phyloP scores from a whole-genome alignment of 2,329 filamentous ascomycete species.

The Purpureocillium takamizusanense region DNA sequence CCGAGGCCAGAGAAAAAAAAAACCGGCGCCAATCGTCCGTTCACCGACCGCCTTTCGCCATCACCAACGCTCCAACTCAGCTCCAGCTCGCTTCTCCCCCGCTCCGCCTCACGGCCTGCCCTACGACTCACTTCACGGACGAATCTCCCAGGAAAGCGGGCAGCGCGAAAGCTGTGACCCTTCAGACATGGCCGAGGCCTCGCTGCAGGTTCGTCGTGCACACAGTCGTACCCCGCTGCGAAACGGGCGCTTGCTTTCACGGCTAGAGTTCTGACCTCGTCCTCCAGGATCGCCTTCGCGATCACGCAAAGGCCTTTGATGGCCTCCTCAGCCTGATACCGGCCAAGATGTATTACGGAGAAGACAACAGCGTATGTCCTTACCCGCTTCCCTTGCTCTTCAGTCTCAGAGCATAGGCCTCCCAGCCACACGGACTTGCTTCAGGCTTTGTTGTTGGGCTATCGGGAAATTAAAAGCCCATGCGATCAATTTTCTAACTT shows the following conservation, averaged over 20 bases:
- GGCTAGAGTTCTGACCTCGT: slow-evolving; percentile 6
- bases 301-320: slow-evolving; percentile 68
- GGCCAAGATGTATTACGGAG: slow-evolving; percentile 82
- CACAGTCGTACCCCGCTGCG: slow-evolving; percentile 17
- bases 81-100: neutral
- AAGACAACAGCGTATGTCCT: slow-evolving; percentile 69
- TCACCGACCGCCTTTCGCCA: neutral
- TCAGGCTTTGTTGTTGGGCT: neutral
- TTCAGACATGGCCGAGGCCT: slow-evolving; percentile 30
- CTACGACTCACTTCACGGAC: too few species aligned
- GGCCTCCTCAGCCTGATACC: slow-evolving; percentile 81
- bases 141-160: too few species aligned
- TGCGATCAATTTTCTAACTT: too few species aligned
- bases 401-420: neutral
- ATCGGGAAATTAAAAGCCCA: neutral
- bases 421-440: too few species aligned
- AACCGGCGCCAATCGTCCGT: neutral
- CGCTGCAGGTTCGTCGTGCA: slow-evolving; percentile 35
- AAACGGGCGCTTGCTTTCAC: slow-evolving; percentile 1
- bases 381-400: slow-evolving; percentile 6
- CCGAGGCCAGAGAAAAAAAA: neutral
- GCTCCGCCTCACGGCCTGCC: neutral
- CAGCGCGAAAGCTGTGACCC: neutral
- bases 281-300: slow-evolving; percentile 45
- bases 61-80: neutral